phyloP scores from a whole-genome alignment of 257 asterid species.

The Nemophila menziesii region DNA sequence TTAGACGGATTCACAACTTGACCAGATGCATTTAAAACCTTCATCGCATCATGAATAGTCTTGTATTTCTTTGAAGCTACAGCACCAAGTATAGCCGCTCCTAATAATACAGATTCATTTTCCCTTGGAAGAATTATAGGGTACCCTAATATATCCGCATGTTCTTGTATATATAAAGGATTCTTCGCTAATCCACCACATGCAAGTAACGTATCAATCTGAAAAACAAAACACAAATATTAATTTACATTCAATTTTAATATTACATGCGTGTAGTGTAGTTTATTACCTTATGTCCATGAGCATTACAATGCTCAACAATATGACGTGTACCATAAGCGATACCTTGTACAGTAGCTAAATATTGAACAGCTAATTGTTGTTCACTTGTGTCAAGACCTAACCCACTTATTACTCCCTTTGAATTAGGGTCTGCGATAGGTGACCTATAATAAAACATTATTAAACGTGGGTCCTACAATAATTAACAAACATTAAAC shows the following conservation, averaged over 20 bases:
- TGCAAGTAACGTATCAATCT: slow-evolving; percentile 90
- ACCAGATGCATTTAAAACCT: slow-evolving; percentile 82
- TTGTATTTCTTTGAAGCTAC: slow-evolving; percentile 80
- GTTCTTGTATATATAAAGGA: slow-evolving; percentile 73
- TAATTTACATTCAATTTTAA: too few relatives aligned
- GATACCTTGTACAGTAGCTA: slow-evolving; percentile 76
- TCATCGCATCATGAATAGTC: slow-evolving; percentile 74
- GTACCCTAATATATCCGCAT: slow-evolving; percentile 80
- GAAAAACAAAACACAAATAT: slow-evolving; percentile 6
- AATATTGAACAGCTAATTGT: slow-evolving; percentile 84
- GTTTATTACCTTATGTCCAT: slow-evolving; percentile 69
- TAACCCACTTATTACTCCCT: slow-evolving; percentile 77
- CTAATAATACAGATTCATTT: slow-evolving; percentile 83
- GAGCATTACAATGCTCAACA: slow-evolving; percentile 85
- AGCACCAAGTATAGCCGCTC: slow-evolving; percentile 97
- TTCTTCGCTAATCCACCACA: slow-evolving; percentile 92
- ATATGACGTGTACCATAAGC: slow-evolving; percentile 95
- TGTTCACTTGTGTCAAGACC: slow-evolving; percentile 79
- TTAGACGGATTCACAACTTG: slow-evolving; percentile 72
- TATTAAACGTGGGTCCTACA: slow-evolving; percentile 5
- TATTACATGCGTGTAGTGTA: not conserved
- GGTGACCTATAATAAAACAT: slow-evolving; percentile 65
- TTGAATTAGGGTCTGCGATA: slow-evolving; percentile 83
- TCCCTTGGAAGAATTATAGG: slow-evolving; percentile 87
- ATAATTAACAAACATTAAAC: not conserved